These are phyloP conservation scores for Blastosporella zonata DNA, from an alignment of 1,284 basidiomycete genomes.

Conservation along the genomic window DNA sequence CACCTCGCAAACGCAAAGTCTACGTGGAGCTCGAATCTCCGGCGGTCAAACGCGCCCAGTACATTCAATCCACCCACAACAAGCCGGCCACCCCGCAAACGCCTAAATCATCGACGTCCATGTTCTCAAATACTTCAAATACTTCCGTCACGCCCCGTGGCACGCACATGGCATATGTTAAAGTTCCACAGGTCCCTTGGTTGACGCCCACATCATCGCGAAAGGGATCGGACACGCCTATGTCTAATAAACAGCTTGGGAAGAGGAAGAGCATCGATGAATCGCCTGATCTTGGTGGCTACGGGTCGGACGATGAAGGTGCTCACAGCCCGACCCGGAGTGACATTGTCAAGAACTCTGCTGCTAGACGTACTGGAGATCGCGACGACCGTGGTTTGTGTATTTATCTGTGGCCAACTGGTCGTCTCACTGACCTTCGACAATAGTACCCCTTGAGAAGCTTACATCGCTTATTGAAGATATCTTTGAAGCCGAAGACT, in stretches of 20 bases:
- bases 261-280: slow-evolving; percentile 33
- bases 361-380: slow-evolving; percentile 63
- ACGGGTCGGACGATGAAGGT: slow-evolving; percentile 49
- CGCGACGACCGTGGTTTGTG: slow-evolving; percentile 69
- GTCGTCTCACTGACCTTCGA: slow-evolving; percentile 3
- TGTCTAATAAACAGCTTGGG: slow-evolving; percentile 25
- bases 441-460: slow-evolving; percentile 69
- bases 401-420: slow-evolving; percentile 5
- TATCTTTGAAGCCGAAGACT: slow-evolving; percentile 86
- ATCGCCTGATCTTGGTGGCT: slow-evolving; percentile 55
- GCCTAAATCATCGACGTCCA: slow-evolving; percentile 7
- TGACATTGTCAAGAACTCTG: slow-evolving; percentile 43
- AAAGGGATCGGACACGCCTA: slow-evolving; percentile 27
- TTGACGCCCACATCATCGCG: slow-evolving; percentile 44
- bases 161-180: slow-evolving; percentile 53
- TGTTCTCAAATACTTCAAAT: slow-evolving; percentile 18
- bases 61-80: slow-evolving; percentile 25
- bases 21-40: slow-evolving; percentile 46
- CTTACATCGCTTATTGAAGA: slow-evolving; percentile 71
- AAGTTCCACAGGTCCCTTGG: slow-evolving; percentile 51
- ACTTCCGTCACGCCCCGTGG: slow-evolving; percentile 33
- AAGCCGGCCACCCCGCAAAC: slow-evolving; percentile 19
- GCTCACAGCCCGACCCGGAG: slow-evolving; percentile 28
- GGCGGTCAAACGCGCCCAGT: slow-evolving; percentile 48
- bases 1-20: slow-evolving; percentile 48